Evolutionary conservation across 2,329 filamentous ascomycete genomes (phyloP).

Genomic region (Xylaria sp.): DNA sequence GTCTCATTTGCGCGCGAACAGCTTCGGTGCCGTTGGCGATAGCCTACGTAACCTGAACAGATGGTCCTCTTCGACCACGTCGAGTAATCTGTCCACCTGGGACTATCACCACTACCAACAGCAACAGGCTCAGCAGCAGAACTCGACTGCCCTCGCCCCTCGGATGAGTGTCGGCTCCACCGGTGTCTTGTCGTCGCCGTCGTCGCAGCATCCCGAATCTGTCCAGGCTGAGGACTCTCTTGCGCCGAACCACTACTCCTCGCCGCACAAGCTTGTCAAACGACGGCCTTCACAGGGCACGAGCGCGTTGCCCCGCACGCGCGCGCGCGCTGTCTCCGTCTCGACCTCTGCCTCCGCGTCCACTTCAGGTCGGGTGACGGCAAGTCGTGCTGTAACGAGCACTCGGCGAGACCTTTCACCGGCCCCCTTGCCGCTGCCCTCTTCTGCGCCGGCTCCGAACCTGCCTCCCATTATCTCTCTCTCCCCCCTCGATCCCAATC

Average conservation of each 20-base stretch:
- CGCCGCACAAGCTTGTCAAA: slow-evolving; percentile 46
- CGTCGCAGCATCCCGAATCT: slow-evolving; percentile 29
- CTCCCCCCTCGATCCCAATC: slow-evolving; percentile 53
- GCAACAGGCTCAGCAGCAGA: slow-evolving; percentile 45
- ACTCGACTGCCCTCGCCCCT: slow-evolving; percentile 51
- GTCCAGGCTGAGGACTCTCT: slow-evolving; percentile 23
- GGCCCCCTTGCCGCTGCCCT: slow-evolving; percentile 50
- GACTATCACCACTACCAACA: slow-evolving; percentile 41
- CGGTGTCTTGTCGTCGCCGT: slow-evolving; percentile 44
- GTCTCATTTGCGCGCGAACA: slow-evolving; percentile 43
- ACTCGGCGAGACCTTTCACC: slow-evolving; percentile 33
- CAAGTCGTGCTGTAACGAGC: slow-evolving; percentile 17
- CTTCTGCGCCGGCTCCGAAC: slow-evolving; percentile 51
- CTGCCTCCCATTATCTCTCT: slow-evolving; percentile 57
- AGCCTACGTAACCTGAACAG: slow-evolving; percentile 62
- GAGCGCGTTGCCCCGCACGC: slow-evolving; percentile 40
- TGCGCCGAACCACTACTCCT: slow-evolving; percentile 37
- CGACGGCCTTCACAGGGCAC: slow-evolving; percentile 47
- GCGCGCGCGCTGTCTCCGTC: slow-evolving; percentile 18
- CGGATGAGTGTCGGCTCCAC: slow-evolving; percentile 60
- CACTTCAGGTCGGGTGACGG: slow-evolving; percentile 12
- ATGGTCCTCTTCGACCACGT: slow-evolving; percentile 65
- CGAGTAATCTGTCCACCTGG: slow-evolving; percentile 57
- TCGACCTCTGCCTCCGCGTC: slow-evolving; percentile 9
- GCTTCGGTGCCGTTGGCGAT: slow-evolving; percentile 53